Conservation (phyloP, 2,329 filamentous ascomycete species). For the Sordariomycetes sp. region DNA sequence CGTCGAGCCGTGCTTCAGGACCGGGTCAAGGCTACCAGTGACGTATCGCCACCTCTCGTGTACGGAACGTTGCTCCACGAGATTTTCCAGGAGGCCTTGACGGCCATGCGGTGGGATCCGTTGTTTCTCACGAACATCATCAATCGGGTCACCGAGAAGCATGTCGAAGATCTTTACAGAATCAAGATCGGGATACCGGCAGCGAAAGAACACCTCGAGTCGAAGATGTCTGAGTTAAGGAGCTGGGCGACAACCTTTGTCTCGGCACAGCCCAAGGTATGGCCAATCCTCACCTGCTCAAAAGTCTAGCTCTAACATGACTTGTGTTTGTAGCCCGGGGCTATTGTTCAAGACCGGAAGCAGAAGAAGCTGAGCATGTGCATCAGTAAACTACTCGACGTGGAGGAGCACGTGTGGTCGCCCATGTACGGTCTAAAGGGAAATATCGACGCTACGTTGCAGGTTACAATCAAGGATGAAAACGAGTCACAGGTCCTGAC, state of each 20-base stretch:
- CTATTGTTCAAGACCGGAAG: slow-evolving; percentile 66
- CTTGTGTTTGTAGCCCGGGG: slow-evolving; percentile 36
- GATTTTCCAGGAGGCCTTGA: slow-evolving; percentile 82
- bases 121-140: slow-evolving; percentile 54
- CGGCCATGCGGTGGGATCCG: slow-evolving; percentile 68
- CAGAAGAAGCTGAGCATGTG: slow-evolving; percentile 67
- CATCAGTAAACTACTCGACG: slow-evolving; percentile 85
- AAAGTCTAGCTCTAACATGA: neutral
- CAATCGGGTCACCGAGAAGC: slow-evolving; percentile 54
- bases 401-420: slow-evolving; percentile 97
- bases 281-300: slow-evolving; percentile 9
- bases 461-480: slow-evolving; percentile 67
- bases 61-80: slow-evolving; percentile 93
- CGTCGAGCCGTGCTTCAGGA: slow-evolving; percentile 89
- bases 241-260: slow-evolving; percentile 79
- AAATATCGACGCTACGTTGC: slow-evolving; percentile 93
- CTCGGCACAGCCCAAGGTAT: slow-evolving; percentile 52
- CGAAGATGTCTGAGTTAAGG: slow-evolving; percentile 71
- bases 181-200: slow-evolving; percentile 63
- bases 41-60: slow-evolving; percentile 66
- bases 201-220: slow-evolving; percentile 66
- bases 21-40: slow-evolving; percentile 80
- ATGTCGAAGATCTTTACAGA: slow-evolving; percentile 81
- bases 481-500: slow-evolving; percentile 57
- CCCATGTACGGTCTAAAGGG: slow-evolving; percentile 95